These are phyloP conservation scores for Sequoiadendron giganteum DNA, from an alignment of 75 land plant genomes.

Conservation along the genomic window DNA sequence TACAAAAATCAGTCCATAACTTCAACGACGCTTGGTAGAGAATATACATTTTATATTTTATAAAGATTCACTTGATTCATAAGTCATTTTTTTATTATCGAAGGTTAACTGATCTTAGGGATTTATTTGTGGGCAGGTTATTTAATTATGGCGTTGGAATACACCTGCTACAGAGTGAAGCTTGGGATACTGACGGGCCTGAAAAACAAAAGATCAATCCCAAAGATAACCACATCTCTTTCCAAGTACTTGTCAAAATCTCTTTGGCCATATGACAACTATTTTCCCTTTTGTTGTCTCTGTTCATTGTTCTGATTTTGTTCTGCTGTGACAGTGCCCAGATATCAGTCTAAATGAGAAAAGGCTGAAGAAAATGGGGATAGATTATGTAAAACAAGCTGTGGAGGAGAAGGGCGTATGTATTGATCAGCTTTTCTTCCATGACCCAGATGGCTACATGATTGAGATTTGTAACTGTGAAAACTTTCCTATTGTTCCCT, in stretches of 20 bases:
- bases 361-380: constrained; percentile 11
- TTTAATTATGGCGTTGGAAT: constrained; percentile 22
- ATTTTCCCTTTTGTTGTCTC: background rate
- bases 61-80: background rate
- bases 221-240: constrained; percentile 26
- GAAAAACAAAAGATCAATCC: background rate
- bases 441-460: constrained; percentile 29
- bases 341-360: constrained; percentile 12
- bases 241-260: constrained; percentile 12
- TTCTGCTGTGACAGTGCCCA: background rate
- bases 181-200: background rate
- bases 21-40: background rate
- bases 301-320: background rate
- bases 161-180: constrained; percentile 18
- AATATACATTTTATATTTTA: background rate
- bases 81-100: background rate
- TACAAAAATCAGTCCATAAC: background rate
- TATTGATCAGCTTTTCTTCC: constrained; percentile 24
- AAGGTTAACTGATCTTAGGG: background rate
- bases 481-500: constrained; percentile 14
- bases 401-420: constrained; percentile 10
- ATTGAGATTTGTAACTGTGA: constrained; percentile 24
- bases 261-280: background rate
- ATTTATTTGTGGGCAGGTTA: background rate
- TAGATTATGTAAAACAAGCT: constrained; percentile 5